phyloP scores from a whole-genome alignment of 139 green algal genomes.

The Coelastrella sp. region DNA sequence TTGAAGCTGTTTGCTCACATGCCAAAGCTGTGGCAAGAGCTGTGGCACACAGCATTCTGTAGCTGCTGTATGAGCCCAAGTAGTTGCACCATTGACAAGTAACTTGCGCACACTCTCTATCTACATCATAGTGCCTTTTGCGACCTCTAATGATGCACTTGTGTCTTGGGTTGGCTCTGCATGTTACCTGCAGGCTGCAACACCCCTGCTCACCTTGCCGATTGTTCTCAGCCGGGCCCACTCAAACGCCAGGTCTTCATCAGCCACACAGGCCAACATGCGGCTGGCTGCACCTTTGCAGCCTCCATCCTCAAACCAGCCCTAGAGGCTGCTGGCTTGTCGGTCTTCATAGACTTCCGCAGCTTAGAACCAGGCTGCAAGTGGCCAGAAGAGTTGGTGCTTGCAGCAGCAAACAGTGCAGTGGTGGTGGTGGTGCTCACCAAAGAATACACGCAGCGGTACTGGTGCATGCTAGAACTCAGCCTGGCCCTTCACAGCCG shows the following conservation, averaged over 20 bases:
- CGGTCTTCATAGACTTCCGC: slow-evolving; percentile 2
- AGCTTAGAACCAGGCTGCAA: not conserved
- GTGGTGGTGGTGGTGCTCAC: slow-evolving; percentile 23
- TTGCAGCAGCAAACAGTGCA: slow-evolving; percentile 5
- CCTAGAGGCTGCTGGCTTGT: slow-evolving; percentile 8
- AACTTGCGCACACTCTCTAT: too few relatives aligned
- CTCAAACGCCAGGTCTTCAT: slow-evolving; percentile 20
- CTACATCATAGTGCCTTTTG: too few relatives aligned
- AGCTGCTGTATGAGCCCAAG: too few relatives aligned
- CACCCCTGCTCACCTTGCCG: not conserved
- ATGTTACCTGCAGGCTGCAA: not conserved
- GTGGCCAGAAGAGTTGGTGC: not conserved
- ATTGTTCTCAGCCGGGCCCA: not conserved
- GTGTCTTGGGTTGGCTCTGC: too few relatives aligned
- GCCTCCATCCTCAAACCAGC: slow-evolving; percentile 8
- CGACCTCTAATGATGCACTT: too few relatives aligned
- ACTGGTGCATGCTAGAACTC: slow-evolving; percentile 19
- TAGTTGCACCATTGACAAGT: too few relatives aligned
- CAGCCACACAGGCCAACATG: slow-evolving; percentile 6
- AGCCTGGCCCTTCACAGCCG: not conserved
- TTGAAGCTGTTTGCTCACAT: too few relatives aligned
- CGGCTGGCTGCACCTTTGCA: not conserved
- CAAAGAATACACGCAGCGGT: not conserved
- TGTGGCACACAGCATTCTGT: too few relatives aligned
- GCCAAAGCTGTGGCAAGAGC: too few relatives aligned